Base-by-base conservation (phyloP, 2,329 filamentous ascomycete genomes). In the Ambrosiella xylebori region DNA sequence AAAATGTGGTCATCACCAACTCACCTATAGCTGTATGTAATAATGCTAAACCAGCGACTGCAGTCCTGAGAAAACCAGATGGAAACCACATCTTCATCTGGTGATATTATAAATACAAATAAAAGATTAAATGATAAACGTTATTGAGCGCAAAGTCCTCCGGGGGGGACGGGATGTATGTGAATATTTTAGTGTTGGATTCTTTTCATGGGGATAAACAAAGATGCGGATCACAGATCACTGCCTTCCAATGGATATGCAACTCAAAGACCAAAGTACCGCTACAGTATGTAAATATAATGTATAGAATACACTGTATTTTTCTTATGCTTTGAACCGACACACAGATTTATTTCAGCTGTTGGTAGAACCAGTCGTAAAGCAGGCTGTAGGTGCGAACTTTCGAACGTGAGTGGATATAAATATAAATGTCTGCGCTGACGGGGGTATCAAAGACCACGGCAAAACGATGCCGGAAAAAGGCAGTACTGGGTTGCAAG, bases 21-120 rank as follows among this genome's bases (percentile, higher is more conserved):
- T 54, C 36, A 61, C 59, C 50, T 40, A 39, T n/a, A 54, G 27
- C 39, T 57, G 54, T 52, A 27, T 56, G 59, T 47, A 58, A 13
- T 41, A 58, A 50, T 35, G 57, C 59, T 27, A 51, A 54, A 45
- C 44, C 50, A 44, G 55, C 44, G 37, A 60, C 35, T 35, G 56
- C 35, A 27, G 39, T 35, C 47, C 36, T 59, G 2, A 59, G 35
- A 11, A 57, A 35, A 27, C 54, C 53, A 19, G 17, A 47, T 13
- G 40, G 51, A 54, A 57, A 47, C 44, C 44, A 47, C 44, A 47
- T 47, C 2, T n/a, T 47, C 44, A 47, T 15, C 44, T 47, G 11
- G n/a, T 15, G 12, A 19, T 35, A 45, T 41, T 37, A n/a, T 4
- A 56, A 50, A 37, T 51, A 15, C 11, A 35, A 45, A 49, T 27